phyloP scores from a whole-genome alignment of 306 rosid genomes.

The Trifolium dubium region DNA sequence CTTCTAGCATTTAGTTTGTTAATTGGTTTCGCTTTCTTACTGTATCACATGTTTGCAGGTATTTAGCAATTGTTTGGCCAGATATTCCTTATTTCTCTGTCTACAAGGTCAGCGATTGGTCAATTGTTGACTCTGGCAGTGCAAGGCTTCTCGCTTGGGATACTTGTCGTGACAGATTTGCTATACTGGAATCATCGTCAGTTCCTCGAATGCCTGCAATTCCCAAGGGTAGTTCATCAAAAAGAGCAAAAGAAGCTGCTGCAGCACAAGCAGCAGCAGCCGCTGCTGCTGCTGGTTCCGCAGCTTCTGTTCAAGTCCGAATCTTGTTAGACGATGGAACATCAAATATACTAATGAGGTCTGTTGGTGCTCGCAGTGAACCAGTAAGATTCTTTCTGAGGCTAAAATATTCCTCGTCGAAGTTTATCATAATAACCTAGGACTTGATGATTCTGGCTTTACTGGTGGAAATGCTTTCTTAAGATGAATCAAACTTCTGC shows the following conservation, averaged over 20 bases:
- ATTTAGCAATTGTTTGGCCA: slow-evolving; percentile 93
- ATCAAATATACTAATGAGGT: slow-evolving; percentile 89
- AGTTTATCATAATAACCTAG: slow-evolving; percentile 21
- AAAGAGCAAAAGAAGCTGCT: slow-evolving; percentile 95
- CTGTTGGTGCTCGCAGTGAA: slow-evolving; percentile 89
- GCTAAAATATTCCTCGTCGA: slow-evolving; percentile 11
- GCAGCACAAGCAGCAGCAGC: slow-evolving; percentile 98
- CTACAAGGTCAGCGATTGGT: slow-evolving; percentile 96
- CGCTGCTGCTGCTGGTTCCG: slow-evolving; percentile 94
- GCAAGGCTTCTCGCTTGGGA: slow-evolving; percentile 99
- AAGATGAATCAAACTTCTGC: slow-evolving; percentile 14
- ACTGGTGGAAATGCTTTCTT: slow-evolving; percentile 35
- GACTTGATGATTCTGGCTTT: slow-evolving; percentile 24
- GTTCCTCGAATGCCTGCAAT: slow-evolving; percentile 84
- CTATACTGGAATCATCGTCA: slow-evolving; percentile 82
- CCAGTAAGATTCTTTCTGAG: slow-evolving; percentile 64
- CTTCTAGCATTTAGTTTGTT: slow-evolving; percentile 19
- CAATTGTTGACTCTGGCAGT: slow-evolving; percentile 98
- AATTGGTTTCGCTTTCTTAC: slow-evolving; percentile 43
- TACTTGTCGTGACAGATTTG: slow-evolving; percentile 95
- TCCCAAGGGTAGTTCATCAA: slow-evolving; percentile 89
- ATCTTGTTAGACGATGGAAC: slow-evolving; percentile 98
- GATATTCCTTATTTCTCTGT: slow-evolving; percentile 98
- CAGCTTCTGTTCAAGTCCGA: slow-evolving; percentile 98
- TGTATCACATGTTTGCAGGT: slow-evolving; percentile 67